Evolutionary conservation across 768 basidiomycete genomes (phyloP), one percentile per base, ranked within the genome.

Genomic region (Pleurotus cornucopiae): DNA sequence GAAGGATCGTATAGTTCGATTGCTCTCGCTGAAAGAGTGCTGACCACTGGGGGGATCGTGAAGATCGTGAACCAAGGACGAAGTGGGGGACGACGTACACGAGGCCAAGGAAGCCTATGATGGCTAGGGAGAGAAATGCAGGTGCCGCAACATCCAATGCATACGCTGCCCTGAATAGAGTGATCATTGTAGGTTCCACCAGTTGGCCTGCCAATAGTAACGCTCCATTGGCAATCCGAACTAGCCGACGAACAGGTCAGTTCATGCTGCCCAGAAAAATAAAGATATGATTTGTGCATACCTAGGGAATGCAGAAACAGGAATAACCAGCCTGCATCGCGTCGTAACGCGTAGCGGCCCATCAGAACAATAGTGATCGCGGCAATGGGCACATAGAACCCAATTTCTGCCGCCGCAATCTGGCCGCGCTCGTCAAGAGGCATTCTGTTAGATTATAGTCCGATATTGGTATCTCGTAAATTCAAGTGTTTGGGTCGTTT

Each of bases 311-410:
- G 86, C 11, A 85, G 68, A 45, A 80, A 73, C n/a, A 88, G 73
- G 59, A 81, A 80, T n/a, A 88, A 66, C 85, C 85, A 89, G 57
- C 84, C 87, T 26, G 77, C 81, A 66, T 84, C 79, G 43, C 77
- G 73, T 56, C 79, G 67, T 61, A 86, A 75, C 39, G 78, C 81
- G 73, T 88, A 83, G 30, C 76, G 80, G 49, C 75, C 63, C 47
- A 76, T 68, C 46, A 86, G 66, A 41, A 75, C 64, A 47, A 77
- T 26, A 1, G 81, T 73, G 38, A 84, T 52, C 51, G 72, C 58
- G 18, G 79, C 66, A 62, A 88, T 66, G 23, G 85, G 88, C 25
- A 77, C 63, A 66, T 87, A 89, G 58, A 84, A 78, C 12, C 69
- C 80, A 45, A 89, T 72, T 60, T 81, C 74, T 5, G 81, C 83